These are phyloP conservation scores for Xylaria palmicola DNA, from an alignment of 495 filamentous ascomycete genomes.

Conservation along the genomic window DNA sequence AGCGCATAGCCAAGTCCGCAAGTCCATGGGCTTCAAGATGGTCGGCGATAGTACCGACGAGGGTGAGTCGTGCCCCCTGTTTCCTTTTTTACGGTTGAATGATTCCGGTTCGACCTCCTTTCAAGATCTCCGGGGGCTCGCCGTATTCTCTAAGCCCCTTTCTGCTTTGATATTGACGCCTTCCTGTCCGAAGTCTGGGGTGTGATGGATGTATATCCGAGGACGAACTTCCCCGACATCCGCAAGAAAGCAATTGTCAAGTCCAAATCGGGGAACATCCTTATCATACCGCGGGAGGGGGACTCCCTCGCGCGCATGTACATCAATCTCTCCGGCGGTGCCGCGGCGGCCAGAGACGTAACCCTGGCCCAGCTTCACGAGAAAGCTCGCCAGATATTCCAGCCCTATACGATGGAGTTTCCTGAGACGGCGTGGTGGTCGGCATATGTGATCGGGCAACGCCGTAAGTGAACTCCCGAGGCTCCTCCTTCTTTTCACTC, in stretches of 20 bases:
- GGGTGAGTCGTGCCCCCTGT: slow-evolving; percentile 17
- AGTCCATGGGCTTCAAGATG: slow-evolving; percentile 67
- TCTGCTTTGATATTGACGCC: too few species aligned
- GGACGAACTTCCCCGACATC: slow-evolving; percentile 75
- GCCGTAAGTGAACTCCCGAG: slow-evolving; percentile 24
- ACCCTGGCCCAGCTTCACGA: slow-evolving; percentile 59
- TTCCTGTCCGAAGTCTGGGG: slow-evolving; percentile 58
- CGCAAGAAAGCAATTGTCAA: slow-evolving; percentile 59
- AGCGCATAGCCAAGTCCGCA: slow-evolving; percentile 68
- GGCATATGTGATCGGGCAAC: slow-evolving; percentile 63
- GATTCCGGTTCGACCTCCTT: neutral
- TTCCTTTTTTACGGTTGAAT: neutral
- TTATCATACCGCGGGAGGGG: slow-evolving; percentile 69
- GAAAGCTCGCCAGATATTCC: slow-evolving; percentile 58
- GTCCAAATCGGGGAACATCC: slow-evolving; percentile 52
- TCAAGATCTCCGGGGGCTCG: neutral
- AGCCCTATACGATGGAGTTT: slow-evolving; percentile 46
- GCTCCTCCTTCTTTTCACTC: neutral
- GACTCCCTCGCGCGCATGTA: slow-evolving; percentile 61
- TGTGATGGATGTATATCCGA: slow-evolving; percentile 77
- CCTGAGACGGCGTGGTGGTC: slow-evolving; percentile 60
- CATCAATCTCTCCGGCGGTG: slow-evolving; percentile 49
- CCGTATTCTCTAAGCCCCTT: neutral
- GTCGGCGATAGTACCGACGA: slow-evolving; percentile 72
- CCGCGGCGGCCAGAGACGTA: slow-evolving; percentile 33